Evolutionary conservation across 441 rosid genomes (phyloP), one percentile per base, ranked within the genome.

Genomic region (Populus hybrid): DNA sequence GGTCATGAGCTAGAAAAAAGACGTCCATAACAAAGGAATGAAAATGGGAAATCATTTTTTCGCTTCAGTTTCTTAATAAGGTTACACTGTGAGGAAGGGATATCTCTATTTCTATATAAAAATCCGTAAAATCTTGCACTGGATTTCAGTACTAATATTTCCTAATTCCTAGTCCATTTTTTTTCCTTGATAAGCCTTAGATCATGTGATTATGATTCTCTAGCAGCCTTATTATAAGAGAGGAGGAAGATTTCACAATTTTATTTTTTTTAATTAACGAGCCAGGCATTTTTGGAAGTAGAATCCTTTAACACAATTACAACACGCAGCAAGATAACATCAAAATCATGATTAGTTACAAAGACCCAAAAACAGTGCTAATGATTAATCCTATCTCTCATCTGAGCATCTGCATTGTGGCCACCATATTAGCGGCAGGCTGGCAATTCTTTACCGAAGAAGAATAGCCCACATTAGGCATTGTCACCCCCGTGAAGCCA

Each of bases 381-480:
- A 10, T 12, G 61, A 78, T 9, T 30, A 34, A 65, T 38, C 40
- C 12, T 38, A 1, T 67, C 71, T 74, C 75, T 83, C 74, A 87
- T 83, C 89, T 85, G 81, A 91, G 88, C 85, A 88, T 92, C 77
- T 84, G 90, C 85, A 89, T 79, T 78, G 84, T 85, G 71, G 86
- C 85, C 78, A 79, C 71, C 83, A 83, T 82, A 79, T 81, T 86
- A 72, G 84, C 83, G 79, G 86, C 42, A 32, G 80, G 84, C 76
- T 86, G 85, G 71, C 87, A 86, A 65, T 83, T 87, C 81, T 86
- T 90, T 78, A 79, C 76, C 81, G 84, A 75, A 59, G 85, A 71
- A 46, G 92, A 84, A 19, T 84, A 85, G 4, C 85, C 81, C 71
- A 79, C 50, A 46, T 71, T 82, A 19, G 72, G 82, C 80, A 82